A percentile compares a stretch with the other conserved stretches of the same genome.
Evolutionary conservation across 129 eudicot species (phyloP).

Genomic region (Cynara cardunculus): DNA sequence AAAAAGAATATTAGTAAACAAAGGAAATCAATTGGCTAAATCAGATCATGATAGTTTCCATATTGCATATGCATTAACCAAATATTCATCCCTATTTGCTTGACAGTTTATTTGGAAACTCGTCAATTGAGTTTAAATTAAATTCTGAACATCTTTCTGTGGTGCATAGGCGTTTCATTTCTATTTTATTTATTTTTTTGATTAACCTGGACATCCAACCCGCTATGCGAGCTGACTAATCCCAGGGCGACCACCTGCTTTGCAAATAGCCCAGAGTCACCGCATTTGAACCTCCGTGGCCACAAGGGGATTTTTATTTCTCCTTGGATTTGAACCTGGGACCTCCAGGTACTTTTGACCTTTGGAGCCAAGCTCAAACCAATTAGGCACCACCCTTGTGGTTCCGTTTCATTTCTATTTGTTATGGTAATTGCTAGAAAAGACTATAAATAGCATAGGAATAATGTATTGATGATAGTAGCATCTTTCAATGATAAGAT

Average conservation of each 20-base stretch:
- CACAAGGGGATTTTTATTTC: too few relatives aligned
- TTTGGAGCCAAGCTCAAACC: too few relatives aligned
- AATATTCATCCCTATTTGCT: background rate
- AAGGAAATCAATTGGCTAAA: background rate
- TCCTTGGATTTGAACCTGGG: too few relatives aligned
- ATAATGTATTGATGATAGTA: background rate
- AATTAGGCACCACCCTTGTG: too few relatives aligned
- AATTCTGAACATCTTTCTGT: background rate
- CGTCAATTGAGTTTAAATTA: background rate
- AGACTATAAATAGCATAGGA: background rate
- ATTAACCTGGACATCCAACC: too few relatives aligned
- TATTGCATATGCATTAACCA: background rate
- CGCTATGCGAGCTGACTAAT: too few relatives aligned
- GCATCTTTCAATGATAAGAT: background rate
- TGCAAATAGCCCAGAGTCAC: too few relatives aligned
- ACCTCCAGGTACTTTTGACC: too few relatives aligned
- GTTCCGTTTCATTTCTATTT: background rate
- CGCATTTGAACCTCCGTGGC: too few relatives aligned
- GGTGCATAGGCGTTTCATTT: background rate
- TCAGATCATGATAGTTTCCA: background rate
- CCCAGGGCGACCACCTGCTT: too few relatives aligned
- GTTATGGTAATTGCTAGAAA: conserved; percentile 3
- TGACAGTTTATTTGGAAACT: background rate
- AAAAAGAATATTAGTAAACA: background rate
- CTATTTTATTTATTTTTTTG: too few relatives aligned